Evolutionary conservation across 73 alveolate species (phyloP).

Genomic region (Paramecium caudatum): DNA sequence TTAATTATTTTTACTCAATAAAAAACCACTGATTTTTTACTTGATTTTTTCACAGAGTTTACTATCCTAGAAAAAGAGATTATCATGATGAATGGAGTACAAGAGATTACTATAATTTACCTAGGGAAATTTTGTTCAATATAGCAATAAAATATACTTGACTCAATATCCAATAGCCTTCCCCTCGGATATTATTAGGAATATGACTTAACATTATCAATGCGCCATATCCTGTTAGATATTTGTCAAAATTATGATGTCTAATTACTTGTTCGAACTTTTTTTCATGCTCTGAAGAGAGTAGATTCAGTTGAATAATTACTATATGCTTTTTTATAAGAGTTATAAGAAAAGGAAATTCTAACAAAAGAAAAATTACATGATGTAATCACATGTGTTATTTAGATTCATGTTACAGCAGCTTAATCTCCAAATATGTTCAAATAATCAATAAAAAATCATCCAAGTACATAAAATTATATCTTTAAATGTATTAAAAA

Average conservation of each 20-base stretch:
- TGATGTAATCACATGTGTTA: not conserved
- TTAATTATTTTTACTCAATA: not conserved
- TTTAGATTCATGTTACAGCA: not conserved
- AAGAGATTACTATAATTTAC: not conserved
- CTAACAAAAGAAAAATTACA: not conserved
- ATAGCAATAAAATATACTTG: not conserved
- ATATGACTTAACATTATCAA: not conserved
- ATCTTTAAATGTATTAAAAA: not conserved
- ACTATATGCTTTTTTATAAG: not conserved
- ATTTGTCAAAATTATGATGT: too few species aligned
- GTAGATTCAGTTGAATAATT: too few species aligned
- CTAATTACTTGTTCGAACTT: too few species aligned
- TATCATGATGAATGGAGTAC: not conserved
- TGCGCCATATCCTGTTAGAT: not conserved
- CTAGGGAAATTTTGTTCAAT: conserved; percentile 5
- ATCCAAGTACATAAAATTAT: conserved; percentile 23
- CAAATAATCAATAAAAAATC: not conserved
- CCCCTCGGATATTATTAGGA: not conserved
- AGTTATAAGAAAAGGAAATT: not conserved
- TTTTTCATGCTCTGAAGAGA: too few species aligned
- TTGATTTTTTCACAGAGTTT: not conserved
- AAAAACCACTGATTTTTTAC: not conserved
- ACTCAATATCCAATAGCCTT: not conserved
- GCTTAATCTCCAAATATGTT: not conserved
- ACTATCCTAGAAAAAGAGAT: not conserved